phyloP scores from a whole-genome alignment of 805 yeast species.

The Citeromyces matritensis region DNA sequence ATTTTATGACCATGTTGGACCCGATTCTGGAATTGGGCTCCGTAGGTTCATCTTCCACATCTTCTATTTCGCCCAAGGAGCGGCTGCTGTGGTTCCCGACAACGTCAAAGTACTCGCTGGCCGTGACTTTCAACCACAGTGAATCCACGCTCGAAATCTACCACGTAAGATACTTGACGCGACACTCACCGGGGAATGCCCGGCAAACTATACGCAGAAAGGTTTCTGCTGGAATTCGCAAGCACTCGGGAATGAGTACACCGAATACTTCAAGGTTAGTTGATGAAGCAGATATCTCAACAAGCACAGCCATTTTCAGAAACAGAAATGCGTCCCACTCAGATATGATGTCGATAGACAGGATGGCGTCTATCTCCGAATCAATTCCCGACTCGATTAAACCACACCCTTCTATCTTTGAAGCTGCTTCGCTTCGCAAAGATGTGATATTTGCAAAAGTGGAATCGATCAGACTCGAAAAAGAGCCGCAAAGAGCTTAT shows the following conservation, averaged over 20 bases:
- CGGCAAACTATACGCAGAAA: background rate
- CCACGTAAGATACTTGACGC: constrained; percentile 30
- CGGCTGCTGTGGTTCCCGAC: constrained; percentile 39
- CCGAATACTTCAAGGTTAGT: constrained; percentile 25
- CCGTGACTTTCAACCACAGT: constrained; percentile 37
- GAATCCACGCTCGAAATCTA: constrained; percentile 34
- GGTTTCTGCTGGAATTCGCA: background rate
- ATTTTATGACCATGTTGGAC: constrained; percentile 55
- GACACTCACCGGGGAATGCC: constrained; percentile 2
- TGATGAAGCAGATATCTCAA: constrained; percentile 11
- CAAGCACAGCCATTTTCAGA: constrained; percentile 6
- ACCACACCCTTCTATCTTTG: constrained; percentile 6
- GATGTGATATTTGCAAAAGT: constrained; percentile 60
- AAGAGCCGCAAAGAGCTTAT: constrained; percentile 15
- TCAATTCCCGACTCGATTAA: constrained; percentile 11
- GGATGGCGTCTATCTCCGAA: constrained; percentile 27
- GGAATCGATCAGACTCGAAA: constrained; percentile 20
- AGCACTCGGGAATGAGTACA: constrained; percentile 9
- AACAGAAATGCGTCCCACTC: constrained; percentile 20
- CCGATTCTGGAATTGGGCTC: constrained; percentile 64
- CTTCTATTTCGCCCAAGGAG: constrained; percentile 46
- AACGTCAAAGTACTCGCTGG: constrained; percentile 21
- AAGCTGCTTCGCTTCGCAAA: constrained; percentile 29
- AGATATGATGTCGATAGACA: constrained; percentile 23
- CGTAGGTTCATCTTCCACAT: constrained; percentile 55